These are phyloP conservation scores for Coprinellus micaceus DNA, from an alignment of 768 basidiomycete genomes.

Conservation along the genomic window DNA sequence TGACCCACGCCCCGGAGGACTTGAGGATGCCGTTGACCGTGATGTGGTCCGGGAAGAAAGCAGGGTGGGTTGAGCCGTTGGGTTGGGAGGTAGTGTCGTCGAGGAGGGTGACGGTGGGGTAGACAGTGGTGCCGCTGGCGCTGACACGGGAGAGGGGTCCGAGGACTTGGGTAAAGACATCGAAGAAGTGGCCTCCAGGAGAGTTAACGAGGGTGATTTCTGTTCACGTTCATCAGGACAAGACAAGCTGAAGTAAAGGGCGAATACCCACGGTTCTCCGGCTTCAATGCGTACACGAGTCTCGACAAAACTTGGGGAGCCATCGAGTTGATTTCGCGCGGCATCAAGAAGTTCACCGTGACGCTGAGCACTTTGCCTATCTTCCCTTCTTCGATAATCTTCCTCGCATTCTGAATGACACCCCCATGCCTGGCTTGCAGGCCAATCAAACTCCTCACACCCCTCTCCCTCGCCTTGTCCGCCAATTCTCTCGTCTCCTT, in stretches of 20 bases:
- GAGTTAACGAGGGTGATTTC: background rate
- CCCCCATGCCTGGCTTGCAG: conserved; percentile 27
- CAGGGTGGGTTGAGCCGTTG: background rate
- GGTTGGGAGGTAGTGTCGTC: conserved; percentile 4
- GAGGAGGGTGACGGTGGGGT: conserved; percentile 7
- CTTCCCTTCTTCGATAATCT: conserved; percentile 25
- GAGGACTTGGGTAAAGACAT: conserved; percentile 10
- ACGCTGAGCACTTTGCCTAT: conserved; percentile 26
- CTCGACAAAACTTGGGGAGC: background rate
- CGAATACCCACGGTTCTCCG: background rate
- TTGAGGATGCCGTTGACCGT: conserved; percentile 8
- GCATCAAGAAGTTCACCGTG: background rate
- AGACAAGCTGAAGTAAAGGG: background rate
- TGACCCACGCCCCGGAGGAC: conserved; percentile 4
- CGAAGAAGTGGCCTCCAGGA: conserved; percentile 10
- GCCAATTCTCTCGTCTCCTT: conserved; percentile 30
- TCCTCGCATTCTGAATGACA: conserved; percentile 28
- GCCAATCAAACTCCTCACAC: conserved; percentile 28
- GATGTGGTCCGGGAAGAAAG: conserved; percentile 6
- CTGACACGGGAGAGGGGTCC: conserved; percentile 10
- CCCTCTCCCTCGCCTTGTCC: conserved; percentile 22
- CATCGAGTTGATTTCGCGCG: background rate
- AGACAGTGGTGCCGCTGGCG: conserved; percentile 4
- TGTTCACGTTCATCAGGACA: background rate
- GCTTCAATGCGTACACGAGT: background rate